Evolutionary conservation across 176 grass and related monocot genomes (phyloP).

Genomic region (Eleusine coracana): DNA sequence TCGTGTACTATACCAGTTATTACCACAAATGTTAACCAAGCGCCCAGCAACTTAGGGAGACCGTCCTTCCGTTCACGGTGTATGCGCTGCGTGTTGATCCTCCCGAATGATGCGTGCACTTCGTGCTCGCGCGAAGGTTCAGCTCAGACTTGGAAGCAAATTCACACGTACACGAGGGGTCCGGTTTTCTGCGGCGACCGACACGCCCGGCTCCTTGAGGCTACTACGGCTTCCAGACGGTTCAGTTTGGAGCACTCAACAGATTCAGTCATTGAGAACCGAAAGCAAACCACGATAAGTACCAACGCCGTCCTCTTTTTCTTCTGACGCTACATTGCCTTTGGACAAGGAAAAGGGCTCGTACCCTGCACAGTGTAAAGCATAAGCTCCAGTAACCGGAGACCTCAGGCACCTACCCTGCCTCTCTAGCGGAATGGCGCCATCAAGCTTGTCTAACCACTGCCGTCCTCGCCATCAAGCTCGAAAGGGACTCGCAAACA

Average conservation of each 20-base stretch:
- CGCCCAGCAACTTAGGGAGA: not conserved
- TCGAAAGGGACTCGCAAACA: conserved; percentile 53
- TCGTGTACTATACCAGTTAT: not conserved
- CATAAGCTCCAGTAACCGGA: not conserved
- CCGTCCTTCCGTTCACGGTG: not conserved
- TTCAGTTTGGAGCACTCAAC: conserved; percentile 31
- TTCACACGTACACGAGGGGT: not conserved
- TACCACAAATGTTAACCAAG: not conserved
- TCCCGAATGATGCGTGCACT: conserved; percentile 29
- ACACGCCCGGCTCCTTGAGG: not conserved
- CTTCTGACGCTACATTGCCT: conserved; percentile 17
- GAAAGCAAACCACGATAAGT: conserved; percentile 45
- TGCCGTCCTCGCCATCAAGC: conserved; percentile 25
- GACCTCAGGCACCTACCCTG: not conserved
- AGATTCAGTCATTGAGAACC: conserved; percentile 39
- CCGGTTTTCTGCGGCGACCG: conserved; percentile 1
- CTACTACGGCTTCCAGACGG: not conserved
- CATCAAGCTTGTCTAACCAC: not conserved
- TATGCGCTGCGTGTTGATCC: not conserved
- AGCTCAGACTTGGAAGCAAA: conserved; percentile 21
- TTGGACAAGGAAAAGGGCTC: conserved; percentile 2
- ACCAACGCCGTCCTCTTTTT: conserved; percentile 21
- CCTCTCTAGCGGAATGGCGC: not conserved
- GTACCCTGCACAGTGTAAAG: not conserved
- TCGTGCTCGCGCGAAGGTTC: not conserved